These are phyloP conservation scores for Geranium rotundifolium DNA, from an alignment of 345 rosid species.

Conservation along the genomic window DNA sequence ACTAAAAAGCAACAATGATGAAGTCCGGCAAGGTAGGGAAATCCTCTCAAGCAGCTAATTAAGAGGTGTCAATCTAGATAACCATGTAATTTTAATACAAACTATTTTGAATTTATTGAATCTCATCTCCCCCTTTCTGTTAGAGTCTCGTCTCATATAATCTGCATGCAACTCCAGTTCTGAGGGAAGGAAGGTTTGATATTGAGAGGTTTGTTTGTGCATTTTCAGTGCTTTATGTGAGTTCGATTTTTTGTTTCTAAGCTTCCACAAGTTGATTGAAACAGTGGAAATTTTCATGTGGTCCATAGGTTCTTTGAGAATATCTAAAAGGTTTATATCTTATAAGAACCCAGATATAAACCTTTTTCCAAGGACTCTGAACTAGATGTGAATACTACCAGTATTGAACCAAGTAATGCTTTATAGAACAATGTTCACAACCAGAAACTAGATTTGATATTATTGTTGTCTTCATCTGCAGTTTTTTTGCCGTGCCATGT, in stretches of 20 bases:
- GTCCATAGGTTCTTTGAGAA: conserved; percentile 8
- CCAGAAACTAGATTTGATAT: not conserved
- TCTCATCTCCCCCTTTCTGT: not conserved
- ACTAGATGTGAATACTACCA: not conserved
- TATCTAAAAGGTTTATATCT: conserved; percentile 11
- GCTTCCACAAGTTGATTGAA: not conserved
- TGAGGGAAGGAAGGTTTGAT: conserved; percentile 17
- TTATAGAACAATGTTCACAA: not conserved
- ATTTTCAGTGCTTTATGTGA: conserved; percentile 2
- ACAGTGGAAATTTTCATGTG: not conserved
- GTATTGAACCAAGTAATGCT: conserved; percentile 8
- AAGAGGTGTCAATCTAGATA: conserved; percentile 24
- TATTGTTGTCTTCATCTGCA: not conserved
- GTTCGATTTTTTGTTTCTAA: conserved; percentile 3
- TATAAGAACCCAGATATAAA: conserved; percentile 6
- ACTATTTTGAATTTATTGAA: not conserved
- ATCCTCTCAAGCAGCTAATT: conserved; percentile 11
- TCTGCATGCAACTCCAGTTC: conserved; percentile 24
- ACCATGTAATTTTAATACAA: conserved; percentile 18
- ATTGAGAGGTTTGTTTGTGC: conserved; percentile 24
- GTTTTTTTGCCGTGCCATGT: not conserved
- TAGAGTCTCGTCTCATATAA: not conserved
- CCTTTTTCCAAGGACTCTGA: not conserved
- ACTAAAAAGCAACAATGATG: conserved; percentile 23
- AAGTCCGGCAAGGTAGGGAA: conserved; percentile 11